Evolutionary conservation across 176 grass and related monocot genomes (phyloP).

Genomic region (Aegilops tauschii): DNA sequence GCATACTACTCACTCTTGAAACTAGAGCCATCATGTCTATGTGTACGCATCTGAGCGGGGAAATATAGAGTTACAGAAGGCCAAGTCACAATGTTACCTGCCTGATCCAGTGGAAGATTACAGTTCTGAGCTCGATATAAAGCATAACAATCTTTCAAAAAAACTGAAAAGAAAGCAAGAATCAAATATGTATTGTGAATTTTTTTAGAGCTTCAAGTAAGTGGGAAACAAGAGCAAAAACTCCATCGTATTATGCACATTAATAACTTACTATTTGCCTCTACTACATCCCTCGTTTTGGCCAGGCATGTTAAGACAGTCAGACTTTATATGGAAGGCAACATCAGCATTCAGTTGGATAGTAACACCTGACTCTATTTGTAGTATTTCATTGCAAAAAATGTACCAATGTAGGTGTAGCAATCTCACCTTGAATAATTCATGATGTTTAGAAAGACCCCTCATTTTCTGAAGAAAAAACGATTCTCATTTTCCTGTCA

Average conservation of each 20-base stretch:
- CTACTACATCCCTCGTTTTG: neutral
- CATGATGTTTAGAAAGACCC: neutral
- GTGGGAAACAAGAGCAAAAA: neutral
- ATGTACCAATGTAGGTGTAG: no score
- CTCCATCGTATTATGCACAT: neutral
- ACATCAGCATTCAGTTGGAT: neutral
- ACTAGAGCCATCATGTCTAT: neutral
- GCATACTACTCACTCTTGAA: neutral
- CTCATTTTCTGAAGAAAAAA: neutral
- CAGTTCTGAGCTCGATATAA: neutral
- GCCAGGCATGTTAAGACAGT: neutral
- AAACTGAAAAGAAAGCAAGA: neutral
- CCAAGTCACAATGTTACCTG: neutral
- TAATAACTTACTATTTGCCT: neutral
- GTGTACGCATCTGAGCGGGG: neutral
- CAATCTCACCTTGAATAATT: neutral
- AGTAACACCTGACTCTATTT: neutral
- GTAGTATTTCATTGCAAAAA: no score
- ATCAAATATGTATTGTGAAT: neutral
- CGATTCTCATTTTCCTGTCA: no score
- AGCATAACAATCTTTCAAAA: neutral
- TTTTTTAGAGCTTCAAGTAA: neutral
- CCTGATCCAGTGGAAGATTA: neutral
- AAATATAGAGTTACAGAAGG: neutral
- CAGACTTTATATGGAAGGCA: neutral